Evolutionary conservation across 2,329 filamentous ascomycete species (phyloP).

Genomic region (Calonectria pteridis): DNA sequence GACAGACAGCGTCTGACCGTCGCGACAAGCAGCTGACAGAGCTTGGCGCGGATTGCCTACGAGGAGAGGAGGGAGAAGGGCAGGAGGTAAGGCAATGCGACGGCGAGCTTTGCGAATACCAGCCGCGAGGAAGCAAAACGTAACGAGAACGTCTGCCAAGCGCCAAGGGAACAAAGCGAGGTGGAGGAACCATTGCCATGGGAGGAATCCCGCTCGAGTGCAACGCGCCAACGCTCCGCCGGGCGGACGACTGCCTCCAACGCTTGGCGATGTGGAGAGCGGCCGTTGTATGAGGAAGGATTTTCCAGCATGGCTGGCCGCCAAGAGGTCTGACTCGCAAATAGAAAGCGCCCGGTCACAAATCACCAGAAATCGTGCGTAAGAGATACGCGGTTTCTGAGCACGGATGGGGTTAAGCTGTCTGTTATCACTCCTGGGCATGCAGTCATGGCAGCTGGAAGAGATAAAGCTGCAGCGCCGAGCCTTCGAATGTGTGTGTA

Average conservation of each 20-base stretch:
- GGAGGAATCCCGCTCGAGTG: background rate
- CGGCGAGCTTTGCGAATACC: constrained; percentile 1
- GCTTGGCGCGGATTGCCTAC: background rate
- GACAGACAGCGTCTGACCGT: background rate
- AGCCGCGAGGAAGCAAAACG: constrained; percentile 15
- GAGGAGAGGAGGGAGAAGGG: background rate
- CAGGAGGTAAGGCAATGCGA: background rate
- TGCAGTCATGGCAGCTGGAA: background rate
- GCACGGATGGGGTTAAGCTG: background rate
- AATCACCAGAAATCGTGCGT: background rate
- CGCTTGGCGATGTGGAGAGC: constrained; percentile 13
- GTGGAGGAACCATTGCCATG: constrained; percentile 1
- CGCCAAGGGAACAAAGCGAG: constrained; percentile 34
- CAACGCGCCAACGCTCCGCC: background rate
- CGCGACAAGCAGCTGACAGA: background rate
- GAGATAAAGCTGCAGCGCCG: constrained; percentile 7
- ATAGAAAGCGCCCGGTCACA: background rate
- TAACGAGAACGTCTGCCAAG: constrained; percentile 3
- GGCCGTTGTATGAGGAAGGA: background rate
- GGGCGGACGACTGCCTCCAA: background rate
- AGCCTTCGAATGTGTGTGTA: background rate
- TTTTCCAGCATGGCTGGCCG: background rate
- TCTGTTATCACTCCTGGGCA: background rate
- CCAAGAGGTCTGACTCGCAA: background rate
- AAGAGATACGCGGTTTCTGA: background rate